phyloP scores from a whole-genome alignment of 495 filamentous ascomycete species.

The Penicillium ucsense region DNA sequence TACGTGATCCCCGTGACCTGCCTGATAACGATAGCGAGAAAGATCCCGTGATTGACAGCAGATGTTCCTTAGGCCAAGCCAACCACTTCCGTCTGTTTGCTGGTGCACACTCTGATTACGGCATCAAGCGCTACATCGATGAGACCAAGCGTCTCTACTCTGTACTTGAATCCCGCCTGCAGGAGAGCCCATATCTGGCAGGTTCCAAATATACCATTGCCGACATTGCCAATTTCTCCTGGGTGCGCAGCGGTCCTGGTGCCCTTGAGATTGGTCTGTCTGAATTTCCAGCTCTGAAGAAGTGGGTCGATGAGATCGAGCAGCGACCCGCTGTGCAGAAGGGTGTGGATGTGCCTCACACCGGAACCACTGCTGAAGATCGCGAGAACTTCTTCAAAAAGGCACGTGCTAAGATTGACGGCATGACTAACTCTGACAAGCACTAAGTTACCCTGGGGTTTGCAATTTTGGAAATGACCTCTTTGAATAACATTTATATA shows the following conservation, averaged over 20 bases:
- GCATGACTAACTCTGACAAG: slow-evolving; percentile 20
- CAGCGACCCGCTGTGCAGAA: slow-evolving; percentile 23
- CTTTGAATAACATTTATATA: no score
- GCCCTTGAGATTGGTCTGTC: slow-evolving; percentile 22
- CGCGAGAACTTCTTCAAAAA: slow-evolving; percentile 16
- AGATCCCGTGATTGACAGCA: no score
- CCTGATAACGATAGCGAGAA: no score
- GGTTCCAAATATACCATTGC: slow-evolving; percentile 34
- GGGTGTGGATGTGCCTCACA: slow-evolving; percentile 16
- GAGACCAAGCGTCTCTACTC: slow-evolving; percentile 31
- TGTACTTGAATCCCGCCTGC: slow-evolving; percentile 33
- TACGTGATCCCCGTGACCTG: background rate
- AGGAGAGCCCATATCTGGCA: slow-evolving; percentile 32
- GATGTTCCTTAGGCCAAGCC: slow-evolving; percentile 23
- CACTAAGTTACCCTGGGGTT: slow-evolving; percentile 4
- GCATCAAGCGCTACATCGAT: slow-evolving; percentile 28
- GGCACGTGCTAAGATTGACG: slow-evolving; percentile 22
- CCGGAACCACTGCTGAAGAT: slow-evolving; percentile 18
- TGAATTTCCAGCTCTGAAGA: slow-evolving; percentile 27
- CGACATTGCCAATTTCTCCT: slow-evolving; percentile 30
- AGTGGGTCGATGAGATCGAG: slow-evolving; percentile 22
- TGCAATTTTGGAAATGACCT: no score
- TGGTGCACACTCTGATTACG: slow-evolving; percentile 28
- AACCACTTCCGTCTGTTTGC: slow-evolving; percentile 34
- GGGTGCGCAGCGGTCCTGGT: slow-evolving; percentile 18